phyloP scores from a whole-genome alignment of 768 basidiomycete species.

The Imleria badia region DNA sequence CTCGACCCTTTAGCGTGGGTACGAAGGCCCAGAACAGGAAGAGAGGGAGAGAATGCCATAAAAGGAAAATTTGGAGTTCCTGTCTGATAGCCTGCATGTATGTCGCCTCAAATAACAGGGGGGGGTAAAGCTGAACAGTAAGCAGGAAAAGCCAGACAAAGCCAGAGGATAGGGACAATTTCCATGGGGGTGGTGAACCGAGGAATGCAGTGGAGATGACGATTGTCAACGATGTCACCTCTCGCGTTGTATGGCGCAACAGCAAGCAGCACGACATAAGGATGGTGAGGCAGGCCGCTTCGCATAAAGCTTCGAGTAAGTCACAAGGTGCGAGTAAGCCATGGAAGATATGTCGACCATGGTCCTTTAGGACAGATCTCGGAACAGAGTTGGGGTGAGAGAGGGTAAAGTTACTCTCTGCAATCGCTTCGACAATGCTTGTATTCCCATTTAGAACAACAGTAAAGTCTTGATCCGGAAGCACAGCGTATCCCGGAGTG shows the following conservation, averaged over 20 bases:
- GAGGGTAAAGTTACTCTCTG: neutral
- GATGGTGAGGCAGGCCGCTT: too few relatives aligned
- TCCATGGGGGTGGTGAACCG: too few relatives aligned
- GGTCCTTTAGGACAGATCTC: too few relatives aligned
- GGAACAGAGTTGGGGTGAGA: neutral
- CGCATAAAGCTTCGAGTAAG: too few relatives aligned
- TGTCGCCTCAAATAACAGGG: neutral
- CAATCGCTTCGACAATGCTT: neutral
- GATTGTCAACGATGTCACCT: too few relatives aligned
- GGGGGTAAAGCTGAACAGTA: neutral
- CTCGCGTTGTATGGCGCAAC: too few relatives aligned
- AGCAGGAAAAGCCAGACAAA: too few relatives aligned
- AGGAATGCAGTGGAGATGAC: too few relatives aligned
- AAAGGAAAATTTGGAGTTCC: neutral
- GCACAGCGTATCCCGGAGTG: neutral
- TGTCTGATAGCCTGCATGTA: neutral
- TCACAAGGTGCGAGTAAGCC: too few relatives aligned
- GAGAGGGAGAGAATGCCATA: neutral
- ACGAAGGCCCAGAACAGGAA: neutral
- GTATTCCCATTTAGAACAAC: neutral
- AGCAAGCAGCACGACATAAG: too few relatives aligned
- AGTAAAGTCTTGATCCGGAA: constrained; percentile 1
- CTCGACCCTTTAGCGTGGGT: neutral
- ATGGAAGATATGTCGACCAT: too few relatives aligned
- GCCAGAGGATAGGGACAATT: too few relatives aligned